phyloP scores from a whole-genome alignment of 495 filamentous ascomycete species.

The Aspergillus cavernicola region DNA sequence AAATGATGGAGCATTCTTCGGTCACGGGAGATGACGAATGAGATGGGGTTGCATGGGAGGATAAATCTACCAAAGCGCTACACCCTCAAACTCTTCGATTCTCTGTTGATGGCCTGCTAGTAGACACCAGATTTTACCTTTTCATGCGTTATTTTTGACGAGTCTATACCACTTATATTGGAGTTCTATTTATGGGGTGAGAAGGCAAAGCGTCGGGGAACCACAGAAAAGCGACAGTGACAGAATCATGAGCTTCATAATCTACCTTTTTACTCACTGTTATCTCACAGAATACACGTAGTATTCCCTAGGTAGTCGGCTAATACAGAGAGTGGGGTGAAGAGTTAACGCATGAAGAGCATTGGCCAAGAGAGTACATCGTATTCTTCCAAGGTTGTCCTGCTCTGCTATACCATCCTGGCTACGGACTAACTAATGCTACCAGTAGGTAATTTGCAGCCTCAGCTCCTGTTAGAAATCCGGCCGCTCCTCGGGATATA shows the following conservation, averaged over 20 bases:
- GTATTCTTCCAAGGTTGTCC: too few relatives aligned
- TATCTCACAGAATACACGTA: too few relatives aligned
- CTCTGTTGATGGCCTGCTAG: conserved; percentile 16
- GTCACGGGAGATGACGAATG: conserved; percentile 17
- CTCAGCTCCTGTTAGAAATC: too few relatives aligned
- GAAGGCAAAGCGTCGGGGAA: conserved; percentile 2
- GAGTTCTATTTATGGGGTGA: conserved; percentile 16
- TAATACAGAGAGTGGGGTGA: too few relatives aligned
- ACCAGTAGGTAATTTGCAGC: too few relatives aligned
- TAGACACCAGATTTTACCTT: conserved; percentile 22
- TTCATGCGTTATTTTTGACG: conserved; percentile 23
- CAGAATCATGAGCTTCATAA: conserved; percentile 3
- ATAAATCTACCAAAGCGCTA: conserved; percentile 3
- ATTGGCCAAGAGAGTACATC: too few relatives aligned
- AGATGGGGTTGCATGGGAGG: conserved; percentile 5
- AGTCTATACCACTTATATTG: conserved; percentile 27
- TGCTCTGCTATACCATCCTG: too few relatives aligned
- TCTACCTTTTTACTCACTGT: conserved; percentile 1
- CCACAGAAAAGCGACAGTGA: conserved; percentile 4
- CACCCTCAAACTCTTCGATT: conserved; percentile 11
- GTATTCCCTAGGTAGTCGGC: too few relatives aligned
- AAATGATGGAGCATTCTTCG: conserved; percentile 15
- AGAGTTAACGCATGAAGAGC: too few relatives aligned
- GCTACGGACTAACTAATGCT: too few relatives aligned
- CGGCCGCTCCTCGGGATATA: too few relatives aligned